Evolutionary conservation across 2,329 filamentous ascomycete species (phyloP).

Genomic region (Hypoxylon sp.): DNA sequence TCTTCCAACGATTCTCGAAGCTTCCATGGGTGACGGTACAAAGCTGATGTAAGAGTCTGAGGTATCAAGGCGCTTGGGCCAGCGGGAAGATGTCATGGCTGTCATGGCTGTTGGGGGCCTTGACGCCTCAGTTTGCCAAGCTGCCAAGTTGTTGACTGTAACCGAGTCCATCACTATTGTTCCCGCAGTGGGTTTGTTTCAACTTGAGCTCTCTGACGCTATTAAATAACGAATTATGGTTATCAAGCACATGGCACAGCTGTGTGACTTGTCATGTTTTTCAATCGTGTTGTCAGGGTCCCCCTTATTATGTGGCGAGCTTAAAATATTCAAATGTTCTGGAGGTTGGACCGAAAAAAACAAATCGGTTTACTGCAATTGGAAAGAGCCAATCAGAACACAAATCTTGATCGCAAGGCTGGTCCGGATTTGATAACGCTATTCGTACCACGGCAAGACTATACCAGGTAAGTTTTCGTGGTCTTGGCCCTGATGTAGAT

Average conservation of each 20-base stretch:
- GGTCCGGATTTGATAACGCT: conserved; percentile 24
- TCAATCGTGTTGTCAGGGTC: conserved; percentile 20
- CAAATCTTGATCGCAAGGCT: conserved; percentile 9
- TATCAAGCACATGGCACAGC: conserved; percentile 29
- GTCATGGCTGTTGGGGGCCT: conserved; percentile 24
- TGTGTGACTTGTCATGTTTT: conserved; percentile 19
- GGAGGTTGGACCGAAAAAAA: not conserved
- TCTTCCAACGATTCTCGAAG: conserved; percentile 57
- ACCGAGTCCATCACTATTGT: conserved; percentile 36
- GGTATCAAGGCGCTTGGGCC: conserved; percentile 39
- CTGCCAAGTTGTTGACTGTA: conserved; percentile 35
- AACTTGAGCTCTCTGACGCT: conserved; percentile 37
- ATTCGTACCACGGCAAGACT: conserved; percentile 28
- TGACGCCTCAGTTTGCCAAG: conserved; percentile 29
- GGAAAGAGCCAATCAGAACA: conserved; percentile 23
- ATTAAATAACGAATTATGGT: conserved; percentile 27
- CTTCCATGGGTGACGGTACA: conserved; percentile 56
- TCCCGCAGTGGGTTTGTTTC: conserved; percentile 36
- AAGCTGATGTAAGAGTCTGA: conserved; percentile 39
- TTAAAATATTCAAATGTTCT: conserved; percentile 18
- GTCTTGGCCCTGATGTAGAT: conserved; percentile 6
- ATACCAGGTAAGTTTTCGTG: conserved; percentile 5
- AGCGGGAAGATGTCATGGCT: conserved; percentile 37
- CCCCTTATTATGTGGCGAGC: conserved; percentile 1
- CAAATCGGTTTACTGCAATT: conserved; percentile 12